These are phyloP conservation scores for Colletotrichum eleusines DNA, from an alignment of 2,329 filamentous ascomycete species.

Conservation along the genomic window DNA sequence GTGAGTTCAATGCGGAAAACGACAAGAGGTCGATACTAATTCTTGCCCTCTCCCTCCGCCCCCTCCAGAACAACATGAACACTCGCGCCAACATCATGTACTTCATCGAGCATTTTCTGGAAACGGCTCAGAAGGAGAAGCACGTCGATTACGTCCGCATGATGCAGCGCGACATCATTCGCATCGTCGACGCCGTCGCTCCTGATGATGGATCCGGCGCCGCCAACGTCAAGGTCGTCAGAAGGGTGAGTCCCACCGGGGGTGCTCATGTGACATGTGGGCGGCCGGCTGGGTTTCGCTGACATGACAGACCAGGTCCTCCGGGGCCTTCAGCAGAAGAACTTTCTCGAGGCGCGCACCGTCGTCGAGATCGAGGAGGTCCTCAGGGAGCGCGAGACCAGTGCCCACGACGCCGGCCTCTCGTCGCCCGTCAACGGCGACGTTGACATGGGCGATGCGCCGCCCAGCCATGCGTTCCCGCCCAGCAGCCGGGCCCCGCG, in stretches of 20 bases:
- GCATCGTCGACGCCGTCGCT: slow-evolving; percentile 91
- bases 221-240: slow-evolving; percentile 92
- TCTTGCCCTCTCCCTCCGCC: background rate
- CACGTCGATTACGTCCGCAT: slow-evolving; percentile 88
- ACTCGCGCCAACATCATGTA: slow-evolving; percentile 99
- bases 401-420: slow-evolving; percentile 66
- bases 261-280: background rate
- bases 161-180: slow-evolving; percentile 93
- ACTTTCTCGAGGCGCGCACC: slow-evolving; percentile 79
- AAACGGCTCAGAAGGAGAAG: slow-evolving; percentile 81
- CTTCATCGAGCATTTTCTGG: slow-evolving; percentile 95
- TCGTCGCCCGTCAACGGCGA: slow-evolving; percentile 62
- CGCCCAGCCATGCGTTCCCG: slow-evolving; percentile 56
- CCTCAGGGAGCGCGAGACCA: slow-evolving; percentile 81
- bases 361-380: slow-evolving; percentile 85
- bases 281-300: slow-evolving; percentile 20
- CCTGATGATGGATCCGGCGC: slow-evolving; percentile 88
- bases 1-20: slow-evolving; percentile 57
- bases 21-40: slow-evolving; percentile 26
- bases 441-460: slow-evolving; percentile 56
- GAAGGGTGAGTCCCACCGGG: slow-evolving; percentile 69
- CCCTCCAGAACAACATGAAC: slow-evolving; percentile 87
- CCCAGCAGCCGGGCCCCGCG: slow-evolving; percentile 52
- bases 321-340: slow-evolving; percentile 75
- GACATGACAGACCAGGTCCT: slow-evolving; percentile 67